Evolutionary conservation across 2,329 filamentous ascomycete genomes (phyloP).

Genomic region (Xylaria sp.): DNA sequence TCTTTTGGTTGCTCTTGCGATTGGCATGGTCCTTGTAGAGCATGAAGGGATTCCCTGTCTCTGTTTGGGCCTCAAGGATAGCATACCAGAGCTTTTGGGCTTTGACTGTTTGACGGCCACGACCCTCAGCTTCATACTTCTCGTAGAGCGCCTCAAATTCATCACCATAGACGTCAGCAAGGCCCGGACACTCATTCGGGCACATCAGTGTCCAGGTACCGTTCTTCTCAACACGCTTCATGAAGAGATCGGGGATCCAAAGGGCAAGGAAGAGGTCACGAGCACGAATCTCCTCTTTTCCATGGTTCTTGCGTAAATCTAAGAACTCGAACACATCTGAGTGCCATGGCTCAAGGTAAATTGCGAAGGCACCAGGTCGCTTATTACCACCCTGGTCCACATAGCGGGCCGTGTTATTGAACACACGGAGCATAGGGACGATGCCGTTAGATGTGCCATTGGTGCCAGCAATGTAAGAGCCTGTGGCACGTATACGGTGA

Average conservation of each 20-base stretch:
- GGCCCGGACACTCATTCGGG: slow-evolving; percentile 92
- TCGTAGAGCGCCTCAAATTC: slow-evolving; percentile 97
- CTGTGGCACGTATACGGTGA: slow-evolving; percentile 95
- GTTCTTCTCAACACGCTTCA: slow-evolving; percentile 99
- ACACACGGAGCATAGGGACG: slow-evolving; percentile 97
- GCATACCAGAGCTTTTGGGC: slow-evolving; percentile 99
- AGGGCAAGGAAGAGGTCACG: slow-evolving; percentile 97
- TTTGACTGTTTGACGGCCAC: slow-evolving; percentile 90
- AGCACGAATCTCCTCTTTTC: slow-evolving; percentile 97
- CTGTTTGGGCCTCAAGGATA: slow-evolving; percentile 96
- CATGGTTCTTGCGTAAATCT: slow-evolving; percentile 98
- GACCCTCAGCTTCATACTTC: slow-evolving; percentile 87
- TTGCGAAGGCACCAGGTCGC: slow-evolving; percentile 96
- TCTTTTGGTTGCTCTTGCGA: slow-evolving; percentile 99
- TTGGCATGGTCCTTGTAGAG: slow-evolving; percentile 99
- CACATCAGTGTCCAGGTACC: slow-evolving; percentile 98
- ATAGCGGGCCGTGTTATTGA: slow-evolving; percentile 99
- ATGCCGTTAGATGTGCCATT: slow-evolving; percentile 99
- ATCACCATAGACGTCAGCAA: slow-evolving; percentile 96
- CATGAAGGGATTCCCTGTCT: slow-evolving; percentile 99
- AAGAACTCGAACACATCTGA: slow-evolving; percentile 97
- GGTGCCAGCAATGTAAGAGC: slow-evolving; percentile 97
- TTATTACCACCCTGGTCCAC: slow-evolving; percentile 99
- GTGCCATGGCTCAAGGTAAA: slow-evolving; percentile 99
- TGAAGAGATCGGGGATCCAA: slow-evolving; percentile 99